Base-by-base conservation (phyloP, 129 eudicot genomes). In the Saposhnikovia divaricata region DNA sequence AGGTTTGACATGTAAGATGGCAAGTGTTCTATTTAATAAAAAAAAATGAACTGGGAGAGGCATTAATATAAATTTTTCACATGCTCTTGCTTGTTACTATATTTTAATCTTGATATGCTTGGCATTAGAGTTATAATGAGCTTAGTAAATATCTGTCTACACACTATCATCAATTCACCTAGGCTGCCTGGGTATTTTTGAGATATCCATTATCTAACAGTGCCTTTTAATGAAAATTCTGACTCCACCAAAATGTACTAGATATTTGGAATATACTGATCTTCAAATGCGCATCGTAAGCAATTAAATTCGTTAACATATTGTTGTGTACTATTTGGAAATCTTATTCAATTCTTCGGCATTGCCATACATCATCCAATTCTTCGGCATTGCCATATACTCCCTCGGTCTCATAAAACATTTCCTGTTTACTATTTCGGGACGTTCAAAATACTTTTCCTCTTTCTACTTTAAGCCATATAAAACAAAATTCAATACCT, bases 151-250 rank as follows among this genome's bases (percentile, higher is more conserved):
- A 59, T 9, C 34, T n/a, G 34, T 59, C 25, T 9, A 61, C 69
- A 61, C 69, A 61, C 69, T 25, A 61, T 61, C 69, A n/a, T 9
- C 69, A 61, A 61, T n/a, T 61, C 69, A 61, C 69, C 34, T n/a
- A 61, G 16, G 5, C 25, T 61, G 15, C 28, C 15, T n/a, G 34
- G 66, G 37, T 25, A 0, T n/a, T 25, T 23, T 61, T 25, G 0
- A 61, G 69, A 61, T 25, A 9, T 61, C 69, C 15, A 61, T 61
- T 4, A 61, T 61, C 69, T 61, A 9, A 5, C 12, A 25, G 14
- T 61, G 34, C 34, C 69, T 61, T 61, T 9, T 21, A 61, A 25
- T 61, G 21, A 61, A 25, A n/a, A 12, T 61, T 15, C 31, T 0
- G 37, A 61, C 12, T 61, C 37, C 37, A 25, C 25, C 14, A 61